phyloP scores from a whole-genome alignment of 345 rosid genomes.

The Melaleuca quinquenervia region DNA sequence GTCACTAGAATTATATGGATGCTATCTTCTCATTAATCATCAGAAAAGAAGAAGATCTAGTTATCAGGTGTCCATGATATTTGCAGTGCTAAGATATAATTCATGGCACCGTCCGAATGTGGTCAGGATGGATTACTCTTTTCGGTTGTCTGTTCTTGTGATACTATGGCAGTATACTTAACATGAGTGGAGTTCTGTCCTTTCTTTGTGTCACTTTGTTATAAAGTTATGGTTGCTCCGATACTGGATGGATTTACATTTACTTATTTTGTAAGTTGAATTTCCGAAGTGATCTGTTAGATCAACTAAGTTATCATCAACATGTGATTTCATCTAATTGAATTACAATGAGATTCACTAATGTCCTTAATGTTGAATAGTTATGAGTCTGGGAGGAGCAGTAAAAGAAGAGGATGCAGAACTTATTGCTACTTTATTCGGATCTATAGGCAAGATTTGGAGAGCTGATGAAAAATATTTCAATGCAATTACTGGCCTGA shows the following conservation, averaged over 20 bases:
- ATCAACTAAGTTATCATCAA: not conserved
- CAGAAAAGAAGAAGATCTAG: not conserved
- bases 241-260: not conserved
- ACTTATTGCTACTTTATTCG: constrained; percentile 57
- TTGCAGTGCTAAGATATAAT: not conserved
- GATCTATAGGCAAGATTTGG: constrained; percentile 79
- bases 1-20: not conserved
- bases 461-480: constrained; percentile 78
- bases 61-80: not conserved
- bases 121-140: not conserved
- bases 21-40: not conserved
- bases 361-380: constrained; percentile 14
- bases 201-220: not conserved
- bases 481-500: constrained; percentile 88
- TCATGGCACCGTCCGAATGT: not conserved
- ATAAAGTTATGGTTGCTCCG: not conserved
- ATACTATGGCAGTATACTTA: not conserved
- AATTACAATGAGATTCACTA: not conserved
- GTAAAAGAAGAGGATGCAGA: constrained; percentile 74
- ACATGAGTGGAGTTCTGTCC: not conserved
- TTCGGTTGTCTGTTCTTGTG: not conserved
- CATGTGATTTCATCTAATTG: not conserved
- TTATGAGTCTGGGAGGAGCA: constrained; percentile 71
- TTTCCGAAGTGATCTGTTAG: not conserved
- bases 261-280: not conserved